Evolutionary conservation across 2,329 filamentous ascomycete species (phyloP).

Genomic region (Apiospora koreana): DNA sequence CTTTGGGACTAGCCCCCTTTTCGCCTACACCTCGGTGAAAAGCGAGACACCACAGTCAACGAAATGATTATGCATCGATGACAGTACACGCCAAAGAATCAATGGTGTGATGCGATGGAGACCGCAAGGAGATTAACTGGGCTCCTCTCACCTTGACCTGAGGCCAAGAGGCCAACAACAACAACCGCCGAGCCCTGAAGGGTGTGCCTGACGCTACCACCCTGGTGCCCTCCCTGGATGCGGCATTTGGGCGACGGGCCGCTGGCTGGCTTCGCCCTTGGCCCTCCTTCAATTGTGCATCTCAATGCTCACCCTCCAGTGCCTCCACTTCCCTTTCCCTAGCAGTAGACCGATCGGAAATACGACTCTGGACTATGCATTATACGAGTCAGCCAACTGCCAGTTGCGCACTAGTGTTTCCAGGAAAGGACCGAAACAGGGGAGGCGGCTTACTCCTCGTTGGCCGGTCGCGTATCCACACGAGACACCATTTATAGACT

Average conservation of each 20-base stretch:
- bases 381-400: background rate
- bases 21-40: background rate
- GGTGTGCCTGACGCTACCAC: too few relatives aligned
- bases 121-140: background rate
- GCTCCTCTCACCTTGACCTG: background rate
- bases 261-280: background rate
- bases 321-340: too few relatives aligned
- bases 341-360: background rate
- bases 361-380: too few relatives aligned
- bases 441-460: background rate
- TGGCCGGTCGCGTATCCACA: background rate
- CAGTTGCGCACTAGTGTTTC: background rate
- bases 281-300: too few relatives aligned
- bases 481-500: background rate
- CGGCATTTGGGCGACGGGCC: background rate
- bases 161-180: too few relatives aligned
- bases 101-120: background rate
- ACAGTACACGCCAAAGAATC: background rate
- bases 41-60: background rate
- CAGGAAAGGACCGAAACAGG: background rate
- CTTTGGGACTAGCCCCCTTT: background rate
- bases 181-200: background rate
- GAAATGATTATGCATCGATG: too few relatives aligned
- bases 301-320: too few relatives aligned
- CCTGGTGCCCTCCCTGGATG: too few relatives aligned